Evolutionary conservation across 768 basidiomycete species (phyloP), one percentile per base, ranked within the genome.

Genomic region (Phylloporus arenicola): DNA sequence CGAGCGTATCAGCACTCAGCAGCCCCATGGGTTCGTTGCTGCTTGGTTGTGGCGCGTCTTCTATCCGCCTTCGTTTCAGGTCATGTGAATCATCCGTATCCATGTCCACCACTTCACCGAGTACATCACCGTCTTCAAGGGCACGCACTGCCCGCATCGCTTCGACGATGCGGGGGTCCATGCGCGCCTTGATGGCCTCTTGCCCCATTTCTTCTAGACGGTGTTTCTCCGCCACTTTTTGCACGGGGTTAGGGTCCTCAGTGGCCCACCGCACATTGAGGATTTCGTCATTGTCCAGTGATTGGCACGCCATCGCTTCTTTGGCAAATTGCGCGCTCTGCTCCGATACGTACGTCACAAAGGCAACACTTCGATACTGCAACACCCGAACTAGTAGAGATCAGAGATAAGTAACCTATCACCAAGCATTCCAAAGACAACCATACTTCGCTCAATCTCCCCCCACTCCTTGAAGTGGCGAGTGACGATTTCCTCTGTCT

Each of bases 221-320:
- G 9, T 79, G 75, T 61, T 92, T 88, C 69, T 98, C 96, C 0
- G 81, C 79, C 8, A 87, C 83, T 60, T 93, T 94, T 55, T 87
- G 83, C 0, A 82, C 82, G 1, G 95, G 96, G 65, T 99, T 99
- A 1, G 96, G 96, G 66, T 99, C 96, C 64, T 96, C 95, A 0
- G 95, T 98, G 31, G 96, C 96, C 96, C 96, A 99, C 43, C 95
- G 86, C 46, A 98, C 93, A 68, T 99, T 99, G 53, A 98, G 78
- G 53, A 97, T 93, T 63, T 99, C 96, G 65, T 96, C 94, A 60
- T 92, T 88, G 65, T 98, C 96, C 56, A 98, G 76, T 16, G 90
- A 93, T 69, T 99, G 96, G 68, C 94, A 94, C 14, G 95, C 92
- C 96, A 99, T 99, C 1, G 95, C 83, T 68, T 99, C 96, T 65